phyloP scores from a whole-genome alignment of 345 rosid genomes.

The Eucalyptus fibrosa region DNA sequence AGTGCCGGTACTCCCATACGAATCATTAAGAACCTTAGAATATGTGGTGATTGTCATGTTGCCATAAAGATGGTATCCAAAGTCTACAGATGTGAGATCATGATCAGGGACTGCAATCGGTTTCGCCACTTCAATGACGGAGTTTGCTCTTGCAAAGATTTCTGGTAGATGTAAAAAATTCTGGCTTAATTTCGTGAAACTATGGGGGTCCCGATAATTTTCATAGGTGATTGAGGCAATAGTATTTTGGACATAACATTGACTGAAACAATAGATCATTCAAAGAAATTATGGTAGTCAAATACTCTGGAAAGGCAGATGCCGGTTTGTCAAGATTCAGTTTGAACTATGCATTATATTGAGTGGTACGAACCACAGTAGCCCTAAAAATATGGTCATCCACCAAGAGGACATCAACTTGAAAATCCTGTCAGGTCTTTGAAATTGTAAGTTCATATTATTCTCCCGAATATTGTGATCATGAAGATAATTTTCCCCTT shows the following conservation, averaged over 20 bases:
- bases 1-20: neutral
- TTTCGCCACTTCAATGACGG: conserved; percentile 2
- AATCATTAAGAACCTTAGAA: conserved; percentile 4
- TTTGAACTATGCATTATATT: neutral
- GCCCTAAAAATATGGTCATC: neutral
- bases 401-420: neutral
- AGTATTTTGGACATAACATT: neutral
- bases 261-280: neutral
- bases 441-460: neutral
- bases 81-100: neutral
- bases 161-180: neutral
- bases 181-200: neutral
- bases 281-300: neutral
- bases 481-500: neutral
- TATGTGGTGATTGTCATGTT: neutral
- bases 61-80: conserved; percentile 8
- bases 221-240: neutral
- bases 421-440: neutral
- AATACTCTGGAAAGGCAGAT: neutral
- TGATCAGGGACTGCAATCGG: neutral
- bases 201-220: neutral
- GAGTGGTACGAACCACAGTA: neutral
- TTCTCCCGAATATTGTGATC: neutral
- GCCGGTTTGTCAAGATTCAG: neutral
- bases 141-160: conserved; percentile 4